Conservation (phyloP, 2,329 filamentous ascomycete genomes). For the Pseudocercospora cruenta region DNA sequence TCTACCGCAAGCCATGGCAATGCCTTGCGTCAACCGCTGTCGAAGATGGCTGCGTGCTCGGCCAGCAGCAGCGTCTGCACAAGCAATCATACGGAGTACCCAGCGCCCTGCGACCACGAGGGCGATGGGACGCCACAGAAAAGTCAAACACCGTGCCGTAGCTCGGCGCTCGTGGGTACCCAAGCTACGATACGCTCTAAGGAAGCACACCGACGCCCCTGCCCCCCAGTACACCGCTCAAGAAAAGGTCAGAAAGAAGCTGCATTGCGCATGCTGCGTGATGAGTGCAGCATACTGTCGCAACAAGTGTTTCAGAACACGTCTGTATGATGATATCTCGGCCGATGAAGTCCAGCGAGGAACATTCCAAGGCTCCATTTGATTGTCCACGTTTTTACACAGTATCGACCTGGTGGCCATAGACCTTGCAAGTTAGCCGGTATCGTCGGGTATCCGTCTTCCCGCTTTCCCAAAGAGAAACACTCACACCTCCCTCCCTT, state of each 20-base stretch:
- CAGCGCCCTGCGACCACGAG: conserved; percentile 5
- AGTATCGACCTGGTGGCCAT: not conserved
- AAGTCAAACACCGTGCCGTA: not conserved
- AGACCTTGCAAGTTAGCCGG: not conserved
- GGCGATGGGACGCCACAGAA: not conserved
- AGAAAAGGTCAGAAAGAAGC: not conserved
- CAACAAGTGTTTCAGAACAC: not conserved
- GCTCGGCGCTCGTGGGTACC: not conserved
- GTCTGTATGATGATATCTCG: not conserved
- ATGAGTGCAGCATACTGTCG: not conserved
- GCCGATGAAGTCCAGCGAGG: not conserved
- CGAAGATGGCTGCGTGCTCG: not conserved
- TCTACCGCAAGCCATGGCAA: not conserved
- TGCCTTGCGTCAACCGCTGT: not conserved
- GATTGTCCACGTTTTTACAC: not conserved
- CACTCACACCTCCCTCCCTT: conserved; percentile 2
- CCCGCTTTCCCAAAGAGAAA: not conserved
- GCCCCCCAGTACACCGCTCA: not conserved
- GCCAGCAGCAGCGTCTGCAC: not conserved
- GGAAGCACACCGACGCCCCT: not conserved
- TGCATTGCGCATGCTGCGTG: not conserved
- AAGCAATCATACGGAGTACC: not conserved
- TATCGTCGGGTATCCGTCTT: not conserved
- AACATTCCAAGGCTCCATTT: not conserved
- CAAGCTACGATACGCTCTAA: not conserved